Percentiles rank a stretch among this genome's conserved stretches.
Evolutionary conservation across 768 basidiomycete species (phyloP).

Genomic region (Termitomyces heimii): DNA sequence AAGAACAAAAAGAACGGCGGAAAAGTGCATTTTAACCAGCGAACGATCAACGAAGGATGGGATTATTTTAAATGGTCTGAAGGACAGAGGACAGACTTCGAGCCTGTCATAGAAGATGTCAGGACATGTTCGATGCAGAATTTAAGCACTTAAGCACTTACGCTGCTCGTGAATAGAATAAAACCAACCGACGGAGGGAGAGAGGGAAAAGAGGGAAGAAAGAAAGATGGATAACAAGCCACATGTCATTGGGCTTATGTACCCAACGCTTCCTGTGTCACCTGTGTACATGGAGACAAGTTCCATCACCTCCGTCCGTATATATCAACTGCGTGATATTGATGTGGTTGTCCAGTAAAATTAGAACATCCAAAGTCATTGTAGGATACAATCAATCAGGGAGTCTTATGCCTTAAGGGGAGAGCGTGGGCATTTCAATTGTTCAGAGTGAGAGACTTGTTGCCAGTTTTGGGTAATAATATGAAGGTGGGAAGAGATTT

Average conservation of each 20-base stretch:
- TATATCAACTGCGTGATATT: not conserved
- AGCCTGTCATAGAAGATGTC: constrained; percentile 22
- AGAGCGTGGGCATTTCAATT: not conserved
- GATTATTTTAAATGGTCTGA: not conserved
- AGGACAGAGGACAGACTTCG: constrained; percentile 20
- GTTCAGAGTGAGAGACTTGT: not conserved
- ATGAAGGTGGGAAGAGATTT: not conserved
- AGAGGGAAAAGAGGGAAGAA: constrained; percentile 13
- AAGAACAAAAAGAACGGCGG: constrained; percentile 35
- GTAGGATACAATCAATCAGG: not conserved
- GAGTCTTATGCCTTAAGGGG: not conserved
- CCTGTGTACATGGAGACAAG: constrained; percentile 6
- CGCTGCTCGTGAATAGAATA: constrained; percentile 41
- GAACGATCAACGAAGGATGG: constrained; percentile 7
- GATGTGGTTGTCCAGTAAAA: not conserved
- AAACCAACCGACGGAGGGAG: constrained; percentile 21
- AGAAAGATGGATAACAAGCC: not conserved
- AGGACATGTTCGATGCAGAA: not conserved
- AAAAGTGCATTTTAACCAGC: constrained; percentile 44
- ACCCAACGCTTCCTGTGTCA: not conserved
- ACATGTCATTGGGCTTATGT: not conserved
- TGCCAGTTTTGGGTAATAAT: not conserved
- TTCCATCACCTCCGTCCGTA: not conserved
- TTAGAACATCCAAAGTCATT: not conserved
- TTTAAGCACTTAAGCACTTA: constrained; percentile 17